Conservation (phyloP, 108 stramenopile genomes). For the Nitzschia sp. region DNA sequence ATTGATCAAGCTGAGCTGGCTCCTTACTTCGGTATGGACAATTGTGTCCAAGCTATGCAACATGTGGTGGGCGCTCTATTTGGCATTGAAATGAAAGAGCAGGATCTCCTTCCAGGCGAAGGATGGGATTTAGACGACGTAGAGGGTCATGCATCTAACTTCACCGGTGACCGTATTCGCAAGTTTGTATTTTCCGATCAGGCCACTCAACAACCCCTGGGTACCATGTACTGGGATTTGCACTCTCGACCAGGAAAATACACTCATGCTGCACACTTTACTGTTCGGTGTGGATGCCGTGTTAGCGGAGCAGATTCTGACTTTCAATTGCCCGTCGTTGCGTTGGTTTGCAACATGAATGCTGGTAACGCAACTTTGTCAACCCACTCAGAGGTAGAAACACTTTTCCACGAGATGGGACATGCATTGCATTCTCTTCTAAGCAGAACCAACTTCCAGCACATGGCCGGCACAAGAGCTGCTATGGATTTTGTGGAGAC, state of each 20-base stretch:
- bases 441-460: conserved; percentile 92
- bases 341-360: conserved; percentile 89
- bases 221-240: conserved; percentile 92
- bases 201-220: conserved; percentile 49
- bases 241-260: conserved; percentile 89
- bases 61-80: conserved; percentile 61
- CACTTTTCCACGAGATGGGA: conserved; percentile 96
- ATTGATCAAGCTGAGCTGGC: conserved; percentile 41
- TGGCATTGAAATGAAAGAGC: conserved; percentile 79
- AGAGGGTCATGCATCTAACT: background rate
- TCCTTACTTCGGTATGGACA: conserved; percentile 68
- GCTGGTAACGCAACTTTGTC: conserved; percentile 40
- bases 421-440: conserved; percentile 95
- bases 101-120: conserved; percentile 57
- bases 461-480: conserved; percentile 90
- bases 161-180: conserved; percentile 36
- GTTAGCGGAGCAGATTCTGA: conserved; percentile 34
- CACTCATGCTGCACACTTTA: conserved; percentile 96
- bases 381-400: conserved; percentile 92
- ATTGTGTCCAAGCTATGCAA: conserved; percentile 77
- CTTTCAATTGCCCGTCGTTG: conserved; percentile 88
- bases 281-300: conserved; percentile 90
- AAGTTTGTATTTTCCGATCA: conserved; percentile 74
- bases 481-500: conserved; percentile 93
- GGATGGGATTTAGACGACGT: conserved; percentile 62